These are phyloP conservation scores for Aspergillus persii DNA, from an alignment of 2,329 filamentous ascomycete genomes.

Conservation along the genomic window DNA sequence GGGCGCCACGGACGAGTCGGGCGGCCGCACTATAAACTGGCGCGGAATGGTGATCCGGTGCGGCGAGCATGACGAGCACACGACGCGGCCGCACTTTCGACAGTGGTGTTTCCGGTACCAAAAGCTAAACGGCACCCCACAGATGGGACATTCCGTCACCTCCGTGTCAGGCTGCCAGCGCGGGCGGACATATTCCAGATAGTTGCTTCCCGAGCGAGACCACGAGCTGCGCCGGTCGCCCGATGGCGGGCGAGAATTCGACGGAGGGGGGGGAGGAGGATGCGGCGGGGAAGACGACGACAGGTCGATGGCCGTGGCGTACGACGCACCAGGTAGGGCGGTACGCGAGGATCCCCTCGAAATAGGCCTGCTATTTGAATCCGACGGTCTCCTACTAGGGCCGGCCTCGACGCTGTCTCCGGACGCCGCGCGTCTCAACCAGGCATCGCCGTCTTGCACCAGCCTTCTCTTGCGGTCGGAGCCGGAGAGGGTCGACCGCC, in stretches of 20 bases:
- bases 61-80: slow-evolving; percentile 85
- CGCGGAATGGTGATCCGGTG: slow-evolving; percentile 93
- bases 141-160: slow-evolving; percentile 81
- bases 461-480: slow-evolving; percentile 45
- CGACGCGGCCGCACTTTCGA: slow-evolving; percentile 91
- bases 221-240: slow-evolving; percentile 14
- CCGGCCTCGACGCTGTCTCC: slow-evolving; percentile 12
- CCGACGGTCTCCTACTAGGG: slow-evolving; percentile 13
- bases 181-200: slow-evolving; percentile 58
- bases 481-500: slow-evolving; percentile 22
- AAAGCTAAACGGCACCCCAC: slow-evolving; percentile 73
- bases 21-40: slow-evolving; percentile 85
- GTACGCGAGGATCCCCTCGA: slow-evolving; percentile 20
- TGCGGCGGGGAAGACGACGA: slow-evolving; percentile 27
- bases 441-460: slow-evolving; percentile 33
- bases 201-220: slow-evolving; percentile 15
- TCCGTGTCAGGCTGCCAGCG: slow-evolving; percentile 87
- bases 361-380: slow-evolving; percentile 25
- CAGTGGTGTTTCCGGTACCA: slow-evolving; percentile 92
- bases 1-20: slow-evolving; percentile 48
- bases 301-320: slow-evolving; percentile 33
- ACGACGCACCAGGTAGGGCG: slow-evolving; percentile 27
- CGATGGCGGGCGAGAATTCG: not conserved
- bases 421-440: slow-evolving; percentile 15
- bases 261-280: not conserved